These are phyloP conservation scores for Penicillium sp. DNA, from an alignment of 2,329 filamentous ascomycete genomes.

Conservation along the genomic window DNA sequence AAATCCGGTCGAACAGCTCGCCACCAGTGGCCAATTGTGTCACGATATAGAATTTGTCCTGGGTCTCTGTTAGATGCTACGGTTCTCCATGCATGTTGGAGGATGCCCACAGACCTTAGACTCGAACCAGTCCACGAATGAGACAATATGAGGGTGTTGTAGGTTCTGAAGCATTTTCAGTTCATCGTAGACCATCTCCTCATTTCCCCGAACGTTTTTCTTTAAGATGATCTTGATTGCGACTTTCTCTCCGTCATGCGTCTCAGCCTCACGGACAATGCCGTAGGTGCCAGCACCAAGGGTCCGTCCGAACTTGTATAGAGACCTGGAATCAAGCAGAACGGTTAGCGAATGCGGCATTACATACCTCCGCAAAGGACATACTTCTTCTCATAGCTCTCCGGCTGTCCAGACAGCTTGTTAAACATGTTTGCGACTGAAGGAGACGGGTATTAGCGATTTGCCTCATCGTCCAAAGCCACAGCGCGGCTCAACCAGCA, in stretches of 20 bases:
- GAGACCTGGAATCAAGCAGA: conserved; percentile 56
- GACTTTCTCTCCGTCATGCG: conserved; percentile 73
- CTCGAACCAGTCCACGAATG: conserved; percentile 98
- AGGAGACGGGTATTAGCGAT: conserved; percentile 10
- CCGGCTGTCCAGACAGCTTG: conserved; percentile 92
- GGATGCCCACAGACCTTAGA: conserved; percentile 68
- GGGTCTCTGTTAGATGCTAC: conserved; percentile 13
- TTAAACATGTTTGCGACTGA: conserved; percentile 87
- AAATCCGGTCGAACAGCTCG: conserved; percentile 96
- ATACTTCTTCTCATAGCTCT: conserved; percentile 98
- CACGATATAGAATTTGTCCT: conserved; percentile 99
- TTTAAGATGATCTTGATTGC: conserved; percentile 99
- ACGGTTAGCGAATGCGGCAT: background rate
- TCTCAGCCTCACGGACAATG: conserved; percentile 92
- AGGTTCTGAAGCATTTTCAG: conserved; percentile 88
- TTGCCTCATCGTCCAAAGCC: background rate
- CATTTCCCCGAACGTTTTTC: conserved; percentile 98
- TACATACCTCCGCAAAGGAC: conserved; percentile 20
- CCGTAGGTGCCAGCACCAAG: conserved; percentile 97
- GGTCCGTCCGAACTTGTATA: conserved; percentile 89
- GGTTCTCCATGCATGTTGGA: background rate
- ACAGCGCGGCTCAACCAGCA: background rate
- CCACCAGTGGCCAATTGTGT: conserved; percentile 94
- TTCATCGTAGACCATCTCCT: conserved; percentile 98
- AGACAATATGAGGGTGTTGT: conserved; percentile 92